These are phyloP conservation scores for Asterella californica DNA, from an alignment of 225 moss, liverwort and hornwort genomes.

Conservation along the genomic window DNA sequence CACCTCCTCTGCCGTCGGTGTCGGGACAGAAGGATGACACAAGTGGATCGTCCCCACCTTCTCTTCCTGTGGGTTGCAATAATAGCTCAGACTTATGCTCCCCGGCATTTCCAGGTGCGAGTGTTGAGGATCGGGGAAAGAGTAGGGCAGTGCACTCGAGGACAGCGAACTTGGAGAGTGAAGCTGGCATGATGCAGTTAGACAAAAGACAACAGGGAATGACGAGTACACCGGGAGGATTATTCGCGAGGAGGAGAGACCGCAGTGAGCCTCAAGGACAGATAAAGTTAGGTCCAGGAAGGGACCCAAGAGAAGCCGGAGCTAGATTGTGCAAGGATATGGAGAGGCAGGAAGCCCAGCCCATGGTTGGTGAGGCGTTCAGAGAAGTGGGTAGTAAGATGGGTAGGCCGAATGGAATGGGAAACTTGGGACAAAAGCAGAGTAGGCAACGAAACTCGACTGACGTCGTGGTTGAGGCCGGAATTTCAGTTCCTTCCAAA, in stretches of 20 bases:
- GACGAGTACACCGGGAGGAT: background rate
- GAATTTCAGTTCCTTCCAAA: slow-evolving; percentile 31
- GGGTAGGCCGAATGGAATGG: slow-evolving; percentile 13
- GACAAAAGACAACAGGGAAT: slow-evolving; percentile 14
- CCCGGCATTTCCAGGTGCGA: slow-evolving; percentile 16
- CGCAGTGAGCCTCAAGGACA: background rate
- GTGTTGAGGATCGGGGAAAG: slow-evolving; percentile 23
- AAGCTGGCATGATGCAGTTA: slow-evolving; percentile 14
- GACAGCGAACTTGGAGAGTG: slow-evolving; percentile 16
- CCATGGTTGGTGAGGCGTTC: background rate
- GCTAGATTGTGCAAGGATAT: slow-evolving; percentile 13
- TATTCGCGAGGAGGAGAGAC: slow-evolving; percentile 10
- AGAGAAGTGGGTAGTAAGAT: slow-evolving; percentile 8
- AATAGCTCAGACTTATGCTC: slow-evolving; percentile 24
- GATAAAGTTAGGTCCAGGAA: background rate
- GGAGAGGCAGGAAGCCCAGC: slow-evolving; percentile 17
- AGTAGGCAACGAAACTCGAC: slow-evolving; percentile 20
- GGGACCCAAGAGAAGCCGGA: slow-evolving; percentile 8
- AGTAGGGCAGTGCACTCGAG: slow-evolving; percentile 17
- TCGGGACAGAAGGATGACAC: slow-evolving; percentile 36
- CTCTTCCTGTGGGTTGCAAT: slow-evolving; percentile 30
- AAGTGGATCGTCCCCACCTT: slow-evolving; percentile 39
- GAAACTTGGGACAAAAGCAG: slow-evolving; percentile 18
- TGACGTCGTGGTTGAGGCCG: slow-evolving; percentile 34
- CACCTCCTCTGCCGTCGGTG: background rate